Base-by-base conservation (phyloP, 2,329 filamentous ascomycete species). In the Chalaropsis ovoidea region DNA sequence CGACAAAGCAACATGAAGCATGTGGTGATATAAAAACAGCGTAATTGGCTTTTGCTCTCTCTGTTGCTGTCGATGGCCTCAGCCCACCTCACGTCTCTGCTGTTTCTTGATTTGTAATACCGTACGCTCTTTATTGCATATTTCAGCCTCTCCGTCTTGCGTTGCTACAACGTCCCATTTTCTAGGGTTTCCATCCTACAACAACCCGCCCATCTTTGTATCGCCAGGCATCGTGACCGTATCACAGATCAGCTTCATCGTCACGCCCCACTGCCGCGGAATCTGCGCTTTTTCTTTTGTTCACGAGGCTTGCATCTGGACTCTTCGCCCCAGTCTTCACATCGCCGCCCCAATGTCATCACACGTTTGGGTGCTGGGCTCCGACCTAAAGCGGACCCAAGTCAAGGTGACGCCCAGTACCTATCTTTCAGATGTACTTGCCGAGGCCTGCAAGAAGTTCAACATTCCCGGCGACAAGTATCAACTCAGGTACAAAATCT, bases 381-480 rank as follows among this genome's bases (percentile, higher is more conserved):
- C 87, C 47, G 86, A 89, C 70, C 82, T 92, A 70, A 86, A 88
- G 70, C 84, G 90, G 71, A 83, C 86, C 62, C 88, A 84, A 52
- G 81, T 99, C 75, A 95, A 95, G 76, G 92, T 94, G 65, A 87
- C 82, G 0, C 90, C 91, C 0, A 82, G 82, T 65, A 96, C 87
- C 69, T 88, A 90, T 71, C 78, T 99, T 70, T 87, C 87, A 67
- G 92, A 96, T 73, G 83, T 99, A 1, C 80, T 96, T 19, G 84
- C 90, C 68, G 88, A 97, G 75, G 93, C 93, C 58, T 97, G 93
- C 74, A 80, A 80, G 70, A 95, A 93, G 77, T 83, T 96, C 70
- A 86, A 85, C 67, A 76, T 93, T 41, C 79, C 85, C 67, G 79
- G 87, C 41, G 86, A 86, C 69, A 87, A 88, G 69, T 94, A 89